phyloP scores from a whole-genome alignment of 2,329 filamentous ascomycete genomes.

The Fusarium liriodendri region DNA sequence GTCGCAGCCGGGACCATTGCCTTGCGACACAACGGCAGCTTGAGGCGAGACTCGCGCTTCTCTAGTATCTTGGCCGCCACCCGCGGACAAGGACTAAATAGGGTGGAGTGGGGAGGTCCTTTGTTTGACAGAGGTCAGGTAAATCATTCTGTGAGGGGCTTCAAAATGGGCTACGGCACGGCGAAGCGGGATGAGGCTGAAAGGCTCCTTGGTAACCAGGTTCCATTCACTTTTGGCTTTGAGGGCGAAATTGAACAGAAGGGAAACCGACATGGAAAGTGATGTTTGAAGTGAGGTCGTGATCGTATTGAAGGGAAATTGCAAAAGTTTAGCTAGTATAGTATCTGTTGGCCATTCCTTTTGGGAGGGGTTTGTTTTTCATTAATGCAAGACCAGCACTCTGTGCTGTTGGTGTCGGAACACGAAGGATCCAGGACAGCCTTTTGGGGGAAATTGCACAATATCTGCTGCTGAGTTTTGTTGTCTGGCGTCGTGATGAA shows the following conservation, averaged over 20 bases:
- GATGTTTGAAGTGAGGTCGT: not conserved
- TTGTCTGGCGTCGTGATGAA: constrained; percentile 8
- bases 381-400: constrained; percentile 8
- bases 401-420: not conserved
- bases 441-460: constrained; percentile 52
- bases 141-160: not conserved
- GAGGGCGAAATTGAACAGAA: not conserved
- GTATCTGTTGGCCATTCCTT: not conserved
- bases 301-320: not conserved
- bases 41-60: not conserved
- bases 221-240: not conserved
- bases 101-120: not conserved
- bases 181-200: not conserved
- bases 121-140: not conserved
- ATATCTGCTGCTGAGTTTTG: constrained; percentile 44
- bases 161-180: not conserved
- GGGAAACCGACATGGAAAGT: not conserved
- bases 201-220: not conserved
- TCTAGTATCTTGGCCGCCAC: constrained; percentile 3
- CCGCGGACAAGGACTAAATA: not conserved
- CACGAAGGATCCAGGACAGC: constrained; percentile 39
- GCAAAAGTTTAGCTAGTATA: not conserved
- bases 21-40: not conserved
- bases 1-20: not conserved
- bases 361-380: not conserved